Percentiles rank a stretch among this genome's conserved stretches.
These are phyloP conservation scores for Aspergillus sp. DNA, from an alignment of 2,329 filamentous ascomycete genomes.

Conservation along the genomic window DNA sequence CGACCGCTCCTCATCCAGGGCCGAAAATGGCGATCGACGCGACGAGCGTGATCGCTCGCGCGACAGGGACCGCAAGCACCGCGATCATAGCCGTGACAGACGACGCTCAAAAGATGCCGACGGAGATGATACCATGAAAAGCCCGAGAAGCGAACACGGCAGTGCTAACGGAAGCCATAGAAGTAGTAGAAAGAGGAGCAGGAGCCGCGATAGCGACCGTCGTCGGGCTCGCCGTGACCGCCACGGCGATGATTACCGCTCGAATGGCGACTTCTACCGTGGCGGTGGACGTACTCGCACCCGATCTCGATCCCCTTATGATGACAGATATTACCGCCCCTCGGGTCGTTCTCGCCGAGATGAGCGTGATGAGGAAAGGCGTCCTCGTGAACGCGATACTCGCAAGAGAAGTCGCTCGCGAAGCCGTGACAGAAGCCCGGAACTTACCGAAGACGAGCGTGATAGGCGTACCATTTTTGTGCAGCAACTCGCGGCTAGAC, in stretches of 20 bases:
- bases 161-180: constrained; percentile 69
- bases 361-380: constrained; percentile 48
- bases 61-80: constrained; percentile 58
- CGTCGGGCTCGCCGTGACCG: constrained; percentile 72
- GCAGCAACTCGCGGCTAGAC: constrained; percentile 91
- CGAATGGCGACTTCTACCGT: constrained; percentile 70
- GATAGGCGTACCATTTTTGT: constrained; percentile 97
- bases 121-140: constrained; percentile 61
- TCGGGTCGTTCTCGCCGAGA: constrained; percentile 50
- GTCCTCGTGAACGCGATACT: constrained; percentile 50
- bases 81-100: constrained; percentile 59
- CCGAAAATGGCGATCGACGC: constrained; percentile 55
- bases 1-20: constrained; percentile 51
- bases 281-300: constrained; percentile 64
- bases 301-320: constrained; percentile 70
- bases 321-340: constrained; percentile 58
- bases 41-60: constrained; percentile 60
- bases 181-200: constrained; percentile 79
- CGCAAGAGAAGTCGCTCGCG: constrained; percentile 46
- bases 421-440: constrained; percentile 54
- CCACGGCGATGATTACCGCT: constrained; percentile 53
- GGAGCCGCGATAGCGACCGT: constrained; percentile 73
- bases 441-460: constrained; percentile 89
- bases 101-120: constrained; percentile 54
- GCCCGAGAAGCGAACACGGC: constrained; percentile 72